Base-by-base conservation (phyloP, 805 yeast genomes). In the Isabelozyma rhagii region DNA sequence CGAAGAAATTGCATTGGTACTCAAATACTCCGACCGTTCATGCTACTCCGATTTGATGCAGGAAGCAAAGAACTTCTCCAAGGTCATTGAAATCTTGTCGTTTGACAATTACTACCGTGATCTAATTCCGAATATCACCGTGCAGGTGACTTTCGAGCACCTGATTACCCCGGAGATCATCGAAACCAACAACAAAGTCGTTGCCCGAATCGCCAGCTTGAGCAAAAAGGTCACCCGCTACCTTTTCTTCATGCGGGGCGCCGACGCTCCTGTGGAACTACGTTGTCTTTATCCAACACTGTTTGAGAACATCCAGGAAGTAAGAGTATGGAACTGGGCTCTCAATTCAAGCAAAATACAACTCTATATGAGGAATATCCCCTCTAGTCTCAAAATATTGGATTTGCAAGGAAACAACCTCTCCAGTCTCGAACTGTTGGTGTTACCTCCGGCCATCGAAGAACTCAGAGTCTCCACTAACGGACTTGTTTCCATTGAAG, bases 341-440 rank as follows among this genome's bases (percentile, higher is more conserved):
- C 47, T 59, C 14, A 49, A 38, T 38, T 55, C 53, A 27, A 41
- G 29, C 7, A 38, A 28, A 7, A 27, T 21, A 2, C 43, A 18
- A 9, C 11, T 15, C 8, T 31, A 38, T 18, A 13, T 41, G 13
- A 39, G 36, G 10, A 17, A 42, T 34, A 17, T 48, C 10, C 52
- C 51, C 2, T 11, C 21, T 1, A 29, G 29, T 8, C 44, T 59
- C 8, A 42, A 45, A 21, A 40, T 53, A 1, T 42, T 61, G 13
- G 59, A 58, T 31, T 43, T 61, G 8, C 46, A 52, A 9, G 58
- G 51, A 9, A 61, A 59, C 47, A 40, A 47, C n/a, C 49, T 61
- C 17, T 49, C 57, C 2, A 45, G 46, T 9, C 44, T 60, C 27
- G 46, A 48, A 5, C 47, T 47, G 29, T 21, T 61, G 8, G 39